Conservation (phyloP, 148 eudicot genomes). For the Chenopodium quinoa region DNA sequence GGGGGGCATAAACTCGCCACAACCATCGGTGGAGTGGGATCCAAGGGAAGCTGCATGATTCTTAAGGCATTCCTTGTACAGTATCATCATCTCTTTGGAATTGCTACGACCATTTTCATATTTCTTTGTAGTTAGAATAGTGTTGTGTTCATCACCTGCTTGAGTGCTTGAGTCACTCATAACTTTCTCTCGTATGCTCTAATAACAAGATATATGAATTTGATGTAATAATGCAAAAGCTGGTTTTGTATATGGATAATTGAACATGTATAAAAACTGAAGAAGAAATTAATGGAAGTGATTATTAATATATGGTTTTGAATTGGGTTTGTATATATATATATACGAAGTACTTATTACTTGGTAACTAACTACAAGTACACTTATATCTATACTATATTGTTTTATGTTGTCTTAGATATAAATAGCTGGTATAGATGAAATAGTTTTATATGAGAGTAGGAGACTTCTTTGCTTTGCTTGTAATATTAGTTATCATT, state of each 20-base stretch:
- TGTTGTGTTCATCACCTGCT: constrained; percentile 12
- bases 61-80: constrained; percentile 55
- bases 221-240: neutral
- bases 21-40: constrained; percentile 47
- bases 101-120: neutral
- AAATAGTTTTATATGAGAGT: neutral
- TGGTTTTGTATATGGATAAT: neutral
- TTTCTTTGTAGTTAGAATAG: constrained; percentile 22
- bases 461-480: constrained; percentile 25
- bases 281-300: neutral
- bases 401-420: constrained; percentile 11
- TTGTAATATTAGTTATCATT: constrained; percentile 27
- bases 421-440: neutral
- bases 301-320: neutral
- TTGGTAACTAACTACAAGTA: neutral
- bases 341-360: too few species aligned
- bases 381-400: neutral
- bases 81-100: constrained; percentile 17
- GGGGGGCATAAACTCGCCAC: constrained; percentile 51
- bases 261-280: neutral
- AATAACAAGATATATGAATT: neutral
- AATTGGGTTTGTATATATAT: neutral
- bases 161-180: constrained; percentile 25
- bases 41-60: constrained; percentile 61
- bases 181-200: neutral